These are phyloP conservation scores for Trypanosoma scelopori DNA, from an alignment of 208 protist genomes.

Conservation along the genomic window DNA sequence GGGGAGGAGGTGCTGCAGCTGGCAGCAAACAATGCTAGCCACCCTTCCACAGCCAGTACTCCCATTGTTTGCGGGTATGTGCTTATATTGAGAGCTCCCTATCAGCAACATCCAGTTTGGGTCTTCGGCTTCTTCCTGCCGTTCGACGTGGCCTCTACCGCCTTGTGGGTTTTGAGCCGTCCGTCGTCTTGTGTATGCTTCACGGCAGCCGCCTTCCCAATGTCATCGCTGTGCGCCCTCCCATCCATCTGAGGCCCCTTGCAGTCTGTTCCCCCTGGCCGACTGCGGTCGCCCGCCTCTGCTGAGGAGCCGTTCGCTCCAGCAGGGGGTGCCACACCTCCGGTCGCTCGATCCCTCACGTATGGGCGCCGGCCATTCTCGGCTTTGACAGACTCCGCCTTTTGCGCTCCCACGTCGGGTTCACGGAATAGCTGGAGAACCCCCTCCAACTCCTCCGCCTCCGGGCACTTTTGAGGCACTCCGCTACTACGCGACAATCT, in stretches of 20 bases:
- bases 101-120: constrained; percentile 40
- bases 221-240: neutral
- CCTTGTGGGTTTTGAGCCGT: neutral
- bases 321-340: too few species aligned
- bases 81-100: neutral
- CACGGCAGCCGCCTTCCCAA: constrained; percentile 24
- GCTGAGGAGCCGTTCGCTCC: too few species aligned
- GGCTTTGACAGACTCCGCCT: too few species aligned
- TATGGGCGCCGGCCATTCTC: too few species aligned
- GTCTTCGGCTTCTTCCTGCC: constrained; percentile 27
- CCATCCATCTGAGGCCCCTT: neutral
- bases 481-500: too few species aligned
- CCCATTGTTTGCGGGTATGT: neutral
- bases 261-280: neutral
- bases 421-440: too few species aligned
- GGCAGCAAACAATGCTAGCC: too few species aligned
- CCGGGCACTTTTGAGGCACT: too few species aligned
- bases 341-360: neutral
- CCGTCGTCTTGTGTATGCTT: constrained; percentile 4
- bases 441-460: too few species aligned
- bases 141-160: neutral
- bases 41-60: neutral
- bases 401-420: too few species aligned
- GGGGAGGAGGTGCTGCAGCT: neutral
- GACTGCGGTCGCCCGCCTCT: neutral